Conservation (phyloP, 257 asterid genomes). For the Anisodus acutangulus region DNA sequence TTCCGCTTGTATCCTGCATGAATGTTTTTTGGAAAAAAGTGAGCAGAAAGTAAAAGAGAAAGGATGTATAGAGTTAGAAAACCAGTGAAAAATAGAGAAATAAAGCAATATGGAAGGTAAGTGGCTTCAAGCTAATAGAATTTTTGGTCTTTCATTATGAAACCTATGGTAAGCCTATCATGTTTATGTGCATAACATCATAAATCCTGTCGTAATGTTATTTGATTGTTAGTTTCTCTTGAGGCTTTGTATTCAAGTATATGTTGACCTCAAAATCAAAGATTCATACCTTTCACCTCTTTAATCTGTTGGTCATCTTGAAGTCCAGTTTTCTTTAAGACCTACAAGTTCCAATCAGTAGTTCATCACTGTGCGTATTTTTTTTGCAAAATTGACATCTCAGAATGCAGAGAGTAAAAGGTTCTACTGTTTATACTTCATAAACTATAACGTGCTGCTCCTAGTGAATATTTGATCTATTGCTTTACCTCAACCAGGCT, state of each 20-base stretch:
- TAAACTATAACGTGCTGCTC: conserved; percentile 7
- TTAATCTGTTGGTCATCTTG: conserved; percentile 50
- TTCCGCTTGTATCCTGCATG: conserved; percentile 56
- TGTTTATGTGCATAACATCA: neutral
- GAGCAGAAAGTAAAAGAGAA: neutral
- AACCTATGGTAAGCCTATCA: neutral
- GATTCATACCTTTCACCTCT: conserved; percentile 46
- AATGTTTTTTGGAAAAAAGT: neutral
- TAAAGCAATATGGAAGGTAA: neutral
- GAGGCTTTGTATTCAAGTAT: neutral
- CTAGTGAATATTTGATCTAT: conserved; percentile 24
- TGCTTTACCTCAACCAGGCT: conserved; percentile 67
- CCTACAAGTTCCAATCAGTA: conserved; percentile 47
- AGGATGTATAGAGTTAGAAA: neutral
- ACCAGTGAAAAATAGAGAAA: neutral
- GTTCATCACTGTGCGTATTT: conserved; percentile 27
- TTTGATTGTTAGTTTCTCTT: conserved; percentile 12
- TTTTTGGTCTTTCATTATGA: neutral
- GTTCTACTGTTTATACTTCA: conserved; percentile 8
- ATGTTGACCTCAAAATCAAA: neutral
- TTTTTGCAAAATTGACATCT: conserved; percentile 23
- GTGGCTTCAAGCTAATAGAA: neutral
- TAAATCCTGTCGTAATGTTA: neutral
- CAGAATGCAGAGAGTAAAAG: neutral
- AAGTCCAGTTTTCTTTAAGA: conserved; percentile 43